Evolutionary conservation across 108 stramenopile species (phyloP).

Genomic region (Fragilariopsis cylindrus): DNA sequence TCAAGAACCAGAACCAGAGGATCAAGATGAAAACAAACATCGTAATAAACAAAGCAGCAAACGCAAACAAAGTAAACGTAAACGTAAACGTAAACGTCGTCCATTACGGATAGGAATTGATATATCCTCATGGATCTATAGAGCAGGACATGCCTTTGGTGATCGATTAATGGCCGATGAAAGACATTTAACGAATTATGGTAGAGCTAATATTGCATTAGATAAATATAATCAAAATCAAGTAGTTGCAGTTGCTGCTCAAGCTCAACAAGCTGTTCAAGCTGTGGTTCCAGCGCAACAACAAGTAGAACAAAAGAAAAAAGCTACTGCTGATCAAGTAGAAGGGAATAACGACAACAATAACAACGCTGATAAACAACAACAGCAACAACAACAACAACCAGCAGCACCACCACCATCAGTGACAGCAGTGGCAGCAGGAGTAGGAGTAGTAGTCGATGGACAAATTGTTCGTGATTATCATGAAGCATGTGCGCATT

Average conservation of each 20-base stretch:
- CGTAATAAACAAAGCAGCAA: background rate
- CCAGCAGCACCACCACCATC: background rate
- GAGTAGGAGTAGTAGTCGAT: background rate
- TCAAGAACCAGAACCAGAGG: background rate
- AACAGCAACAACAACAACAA: conserved; percentile 19
- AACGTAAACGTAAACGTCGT: background rate
- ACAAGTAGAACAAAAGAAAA: no score
- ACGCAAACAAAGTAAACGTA: conserved; percentile 10
- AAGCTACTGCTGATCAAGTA: no score
- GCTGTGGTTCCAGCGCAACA: background rate
- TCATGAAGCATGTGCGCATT: conserved; percentile 42
- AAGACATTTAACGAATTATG: conserved; percentile 72
- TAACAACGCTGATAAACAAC: background rate
- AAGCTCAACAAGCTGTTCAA: no score
- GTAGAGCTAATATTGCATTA: conserved; percentile 46
- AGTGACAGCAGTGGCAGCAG: background rate
- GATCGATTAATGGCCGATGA: conserved; percentile 60
- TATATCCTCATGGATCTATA: conserved; percentile 66
- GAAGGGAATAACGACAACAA: background rate
- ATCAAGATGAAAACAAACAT: background rate
- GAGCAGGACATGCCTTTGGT: conserved; percentile 58
- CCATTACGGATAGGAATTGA: conserved; percentile 73
- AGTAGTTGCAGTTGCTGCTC: background rate
- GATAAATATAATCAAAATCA: conserved; percentile 9
- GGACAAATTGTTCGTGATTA: conserved; percentile 1